Evolutionary conservation across 1,139 yeast species (phyloP), one percentile per base, ranked within the genome.

Genomic region (Wickerhamomyces sp.): DNA sequence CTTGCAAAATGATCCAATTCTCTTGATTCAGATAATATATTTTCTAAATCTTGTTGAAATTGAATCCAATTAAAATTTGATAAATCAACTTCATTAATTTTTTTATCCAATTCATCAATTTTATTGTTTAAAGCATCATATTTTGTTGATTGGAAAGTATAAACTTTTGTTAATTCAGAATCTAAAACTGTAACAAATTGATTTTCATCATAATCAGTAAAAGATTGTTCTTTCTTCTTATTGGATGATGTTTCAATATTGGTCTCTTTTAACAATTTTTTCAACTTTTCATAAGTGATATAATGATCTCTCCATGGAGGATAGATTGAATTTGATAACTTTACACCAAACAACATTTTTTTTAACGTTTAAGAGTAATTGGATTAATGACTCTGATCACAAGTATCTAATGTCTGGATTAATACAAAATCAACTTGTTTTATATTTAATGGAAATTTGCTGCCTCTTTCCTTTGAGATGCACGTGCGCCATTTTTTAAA

Each of bases 1-100:
- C 99, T 77, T 44, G 94, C 85, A 68, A 93, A 93, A 60, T 81
- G 88, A 62, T 91, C 97, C 60, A 93, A 73, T 61, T 89, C 93
- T 56, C 86, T 89, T 13, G 98, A 89, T 55, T 79, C 74, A 23
- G 81, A 76, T 49, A 93, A 73, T 41, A 84, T 70, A 49, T 80
- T 81, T 60, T 93, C 99, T 59, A 93, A 73, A 49, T 79, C 76
- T 34, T 69, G 66, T 55, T 84, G 86, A 59, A 87, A 83, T 31
- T 65, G 54, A 44, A 67, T 70, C 50, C 81, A 75, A 51, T 84
- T 81, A 52, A 83, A 76, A 43, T 58, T 51, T 29, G 57, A 61
- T 18, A 54, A 45, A 35, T 52, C 43, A 41, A 59, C 59, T 9
- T 59, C 48, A 27, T 57, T 64, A 5, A 68, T 60, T 37, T 66